A percentile compares a stretch with the other conserved stretches of the same genome.
These are phyloP conservation scores for Malassezia nana DNA, from an alignment of 1,284 basidiomycete species.

Conservation along the genomic window DNA sequence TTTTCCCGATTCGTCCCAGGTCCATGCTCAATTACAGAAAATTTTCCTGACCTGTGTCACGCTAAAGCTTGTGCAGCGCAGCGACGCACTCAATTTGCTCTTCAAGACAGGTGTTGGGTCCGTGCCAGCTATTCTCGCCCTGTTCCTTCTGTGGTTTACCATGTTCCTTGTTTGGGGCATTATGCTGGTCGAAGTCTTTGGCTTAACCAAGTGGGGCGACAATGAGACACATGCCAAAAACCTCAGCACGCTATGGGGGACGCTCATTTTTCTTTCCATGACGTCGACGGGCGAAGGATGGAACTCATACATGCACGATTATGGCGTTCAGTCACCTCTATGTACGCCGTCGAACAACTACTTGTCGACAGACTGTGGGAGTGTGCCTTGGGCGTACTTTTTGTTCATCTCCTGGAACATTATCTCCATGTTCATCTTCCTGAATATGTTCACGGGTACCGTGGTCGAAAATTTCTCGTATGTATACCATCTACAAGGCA, in stretches of 20 bases:
- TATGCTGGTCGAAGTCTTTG: slow-evolving; percentile 82
- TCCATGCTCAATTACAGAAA: slow-evolving; percentile 67
- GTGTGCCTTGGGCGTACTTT: slow-evolving; percentile 68
- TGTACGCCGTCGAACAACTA: slow-evolving; percentile 62
- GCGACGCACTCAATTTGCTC: slow-evolving; percentile 79
- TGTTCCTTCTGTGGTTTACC: slow-evolving; percentile 80
- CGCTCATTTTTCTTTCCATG: slow-evolving; percentile 69
- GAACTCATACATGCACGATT: slow-evolving; percentile 48
- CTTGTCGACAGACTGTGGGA: slow-evolving; percentile 78
- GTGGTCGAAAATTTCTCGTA: slow-evolving; percentile 95
- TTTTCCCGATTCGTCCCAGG: slow-evolving; percentile 19
- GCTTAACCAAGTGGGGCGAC: slow-evolving; percentile 71
- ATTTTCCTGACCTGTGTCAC: slow-evolving; percentile 85
- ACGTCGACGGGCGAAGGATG: slow-evolving; percentile 53
- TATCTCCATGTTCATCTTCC: slow-evolving; percentile 72
- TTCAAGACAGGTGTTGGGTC: slow-evolving; percentile 91
- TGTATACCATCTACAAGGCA: slow-evolving; percentile 80
- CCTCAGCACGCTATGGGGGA: slow-evolving; percentile 67
- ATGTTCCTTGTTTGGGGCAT: slow-evolving; percentile 88
- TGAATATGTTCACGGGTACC: slow-evolving; percentile 71
- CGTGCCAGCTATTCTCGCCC: slow-evolving; percentile 72
- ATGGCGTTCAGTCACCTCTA: slow-evolving; percentile 60
- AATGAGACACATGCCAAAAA: slow-evolving; percentile 67
- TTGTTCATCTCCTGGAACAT: slow-evolving; percentile 95
- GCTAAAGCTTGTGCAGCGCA: slow-evolving; percentile 85